Percentiles rank a stretch among this genome's conserved stretches.
phyloP scores from a whole-genome alignment of 352 stramenopile genomes.

The Peronosclerospora sorghi region DNA sequence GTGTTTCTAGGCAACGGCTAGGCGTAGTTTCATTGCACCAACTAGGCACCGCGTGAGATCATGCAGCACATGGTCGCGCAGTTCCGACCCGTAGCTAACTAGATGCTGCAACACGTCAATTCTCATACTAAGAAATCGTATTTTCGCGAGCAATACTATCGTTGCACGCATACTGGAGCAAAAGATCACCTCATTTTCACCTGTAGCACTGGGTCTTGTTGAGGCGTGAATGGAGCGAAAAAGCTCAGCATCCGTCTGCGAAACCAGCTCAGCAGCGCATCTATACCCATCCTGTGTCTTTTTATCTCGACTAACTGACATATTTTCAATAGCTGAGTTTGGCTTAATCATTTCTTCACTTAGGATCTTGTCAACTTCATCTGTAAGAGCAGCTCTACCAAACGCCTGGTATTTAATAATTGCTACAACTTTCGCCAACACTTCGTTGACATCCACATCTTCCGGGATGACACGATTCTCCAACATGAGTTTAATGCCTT shows the following conservation, averaged over 20 bases:
- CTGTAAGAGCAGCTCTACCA: conserved; percentile 55
- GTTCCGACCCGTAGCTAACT: conserved; percentile 42
- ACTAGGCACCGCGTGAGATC: conserved; percentile 60
- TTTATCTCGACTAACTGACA: conserved; percentile 6
- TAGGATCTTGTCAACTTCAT: conserved; percentile 35
- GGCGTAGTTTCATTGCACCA: conserved; percentile 33
- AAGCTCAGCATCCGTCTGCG: conserved; percentile 17
- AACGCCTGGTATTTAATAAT: conserved; percentile 79
- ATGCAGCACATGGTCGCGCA: conserved; percentile 28
- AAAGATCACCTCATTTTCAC: conserved; percentile 6
- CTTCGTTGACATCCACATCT: conserved; percentile 80
- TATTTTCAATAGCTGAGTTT: conserved; percentile 1
- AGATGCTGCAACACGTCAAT: conserved; percentile 61
- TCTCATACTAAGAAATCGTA: conserved; percentile 57
- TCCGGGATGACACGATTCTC: conserved; percentile 67
- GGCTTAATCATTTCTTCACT: conserved; percentile 8
- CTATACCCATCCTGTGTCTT: conserved; percentile 6
- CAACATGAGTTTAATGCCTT: conserved; percentile 60
- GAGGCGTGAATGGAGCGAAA: conserved; percentile 23
- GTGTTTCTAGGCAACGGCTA: conserved; percentile 48
- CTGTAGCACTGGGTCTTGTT: conserved; percentile 7
- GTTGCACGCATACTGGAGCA: conserved; percentile 17
- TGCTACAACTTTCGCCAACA: conserved; percentile 64
- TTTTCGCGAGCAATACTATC: conserved; percentile 43
- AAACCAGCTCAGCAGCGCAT: conserved; percentile 5